Evolutionary conservation across 805 yeast species (phyloP), one percentile per base, ranked within the genome.

Genomic region (Metschnikowia proteae): DNA sequence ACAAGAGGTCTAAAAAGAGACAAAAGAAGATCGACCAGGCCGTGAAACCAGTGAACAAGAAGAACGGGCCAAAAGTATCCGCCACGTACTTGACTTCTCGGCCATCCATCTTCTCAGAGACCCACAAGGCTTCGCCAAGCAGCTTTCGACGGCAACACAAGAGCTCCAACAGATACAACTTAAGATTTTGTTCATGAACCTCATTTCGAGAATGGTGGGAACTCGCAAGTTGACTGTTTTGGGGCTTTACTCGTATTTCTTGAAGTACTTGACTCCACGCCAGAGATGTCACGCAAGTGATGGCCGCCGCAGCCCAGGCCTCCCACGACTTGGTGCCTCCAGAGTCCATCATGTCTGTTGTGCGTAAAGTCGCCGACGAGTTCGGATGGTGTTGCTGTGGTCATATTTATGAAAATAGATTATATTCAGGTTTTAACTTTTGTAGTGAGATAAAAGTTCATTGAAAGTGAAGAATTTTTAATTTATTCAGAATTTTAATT

Each of bases 341-440:
- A 5, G 99, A 94, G 65, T 81, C 83, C 11, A 79, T 94, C 51
- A 73, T 78, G 39, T 84, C 84, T 44, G 82, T 94, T 57, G 84
- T 94, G 7, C 81, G 96, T 49, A 94, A 92, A 63, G 83, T 94
- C 56, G 98, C 99, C 1, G 96, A 94, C 68, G 99, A 94, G 69
- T 94, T 94, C 61, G 97, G 98, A 94, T 63, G 99, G 99, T 76
- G 99, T 94, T 35, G 90, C 97, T 11, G 83, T n/a, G n/a, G n/a
- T n/a, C n/a, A n/a, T n/a, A n/a, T n/a, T n/a, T n/a, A n/a, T n/a
- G n/a, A n/a, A n/a, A n/a, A n/a, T n/a, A n/a, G n/a, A n/a, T n/a
- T n/a, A n/a, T n/a, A n/a, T n/a, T n/a, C n/a, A n/a, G n/a, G n/a
- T n/a, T n/a, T n/a, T n/a, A n/a, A n/a, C n/a, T n/a, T n/a, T n/a